Evolutionary conservation across 73 alveolate species (phyloP).

Genomic region (Symbiodinium natans): DNA sequence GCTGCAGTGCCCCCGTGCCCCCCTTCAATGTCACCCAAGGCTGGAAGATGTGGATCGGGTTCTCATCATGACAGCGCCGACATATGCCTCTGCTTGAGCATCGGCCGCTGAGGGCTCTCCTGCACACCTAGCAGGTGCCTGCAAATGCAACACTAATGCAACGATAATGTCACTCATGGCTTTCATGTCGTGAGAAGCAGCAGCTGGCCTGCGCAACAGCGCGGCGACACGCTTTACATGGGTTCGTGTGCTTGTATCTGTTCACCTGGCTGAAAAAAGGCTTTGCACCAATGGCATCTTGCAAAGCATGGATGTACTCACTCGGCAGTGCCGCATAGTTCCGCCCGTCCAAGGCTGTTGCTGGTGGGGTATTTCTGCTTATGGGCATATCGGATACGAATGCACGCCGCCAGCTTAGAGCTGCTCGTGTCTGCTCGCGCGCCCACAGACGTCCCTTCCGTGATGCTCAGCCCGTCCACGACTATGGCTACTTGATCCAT

Average conservation of each 20-base stretch:
- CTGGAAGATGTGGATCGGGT: constrained; percentile 16
- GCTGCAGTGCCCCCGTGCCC: not conserved
- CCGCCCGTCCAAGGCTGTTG: constrained; percentile 54
- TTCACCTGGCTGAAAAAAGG: no score
- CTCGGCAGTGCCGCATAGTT: no score
- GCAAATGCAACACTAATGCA: no score
- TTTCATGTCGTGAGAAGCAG: no score
- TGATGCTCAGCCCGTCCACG: constrained; percentile 87
- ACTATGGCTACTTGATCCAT: constrained; percentile 94
- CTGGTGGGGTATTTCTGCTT: constrained; percentile 53
- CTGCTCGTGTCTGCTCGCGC: not conserved
- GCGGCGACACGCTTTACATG: no score
- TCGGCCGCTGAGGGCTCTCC: no score
- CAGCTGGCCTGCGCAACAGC: no score
- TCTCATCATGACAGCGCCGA: not conserved
- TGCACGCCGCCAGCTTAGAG: constrained; percentile 23
- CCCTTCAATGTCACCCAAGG: not conserved
- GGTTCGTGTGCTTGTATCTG: no score
- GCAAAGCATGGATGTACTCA: no score
- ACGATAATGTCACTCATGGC: not conserved
- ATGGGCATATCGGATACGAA: constrained; percentile 87
- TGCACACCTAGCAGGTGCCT: no score
- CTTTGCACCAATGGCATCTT: no score
- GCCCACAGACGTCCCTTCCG: no score
- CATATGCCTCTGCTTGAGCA: not conserved